A percentile compares a stretch with the other conserved stretches of the same genome.
Evolutionary conservation across 1,139 yeast genomes (phyloP).

Genomic region (Protomyces lactucae-debilis): DNA sequence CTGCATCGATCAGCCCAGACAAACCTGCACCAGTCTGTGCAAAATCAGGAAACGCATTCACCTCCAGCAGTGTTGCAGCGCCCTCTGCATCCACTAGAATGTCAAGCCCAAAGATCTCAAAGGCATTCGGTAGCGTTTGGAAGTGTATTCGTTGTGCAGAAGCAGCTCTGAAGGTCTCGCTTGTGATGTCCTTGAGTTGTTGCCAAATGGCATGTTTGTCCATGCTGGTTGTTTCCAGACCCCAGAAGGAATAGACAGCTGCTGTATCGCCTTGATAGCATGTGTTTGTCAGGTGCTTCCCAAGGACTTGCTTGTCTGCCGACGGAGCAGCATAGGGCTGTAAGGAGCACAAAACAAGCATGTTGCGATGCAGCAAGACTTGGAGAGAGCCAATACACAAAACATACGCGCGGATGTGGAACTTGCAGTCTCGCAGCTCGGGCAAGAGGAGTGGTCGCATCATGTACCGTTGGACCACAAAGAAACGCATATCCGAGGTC

Average conservation of each 20-base stretch:
- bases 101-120: slow-evolving; percentile 85
- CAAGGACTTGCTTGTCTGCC: slow-evolving; percentile 43
- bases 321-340: slow-evolving; percentile 48
- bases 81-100: slow-evolving; percentile 61
- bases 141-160: slow-evolving; percentile 78
- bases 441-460: slow-evolving; percentile 60
- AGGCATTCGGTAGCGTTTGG: slow-evolving; percentile 76
- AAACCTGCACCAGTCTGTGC: slow-evolving; percentile 85
- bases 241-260: slow-evolving; percentile 65
- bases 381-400: slow-evolving; percentile 65
- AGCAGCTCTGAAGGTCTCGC: slow-evolving; percentile 81
- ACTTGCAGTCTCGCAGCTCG: slow-evolving; percentile 63
- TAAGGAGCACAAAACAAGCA: slow-evolving; percentile 75
- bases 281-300: slow-evolving; percentile 85
- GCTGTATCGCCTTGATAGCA: slow-evolving; percentile 62
- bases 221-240: slow-evolving; percentile 48
- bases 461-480: slow-evolving; percentile 78
- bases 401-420: slow-evolving; percentile 86
- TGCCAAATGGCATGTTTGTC: slow-evolving; percentile 46
- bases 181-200: slow-evolving; percentile 57
- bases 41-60: slow-evolving; percentile 92
- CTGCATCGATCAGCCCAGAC: slow-evolving; percentile 51
- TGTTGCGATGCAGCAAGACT: slow-evolving; percentile 72
- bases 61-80: slow-evolving; percentile 65
- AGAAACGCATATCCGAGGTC: slow-evolving; percentile 83